Base-by-base conservation (phyloP, 2,329 filamentous ascomycete species). In the Lasiodiplodia sp. region DNA sequence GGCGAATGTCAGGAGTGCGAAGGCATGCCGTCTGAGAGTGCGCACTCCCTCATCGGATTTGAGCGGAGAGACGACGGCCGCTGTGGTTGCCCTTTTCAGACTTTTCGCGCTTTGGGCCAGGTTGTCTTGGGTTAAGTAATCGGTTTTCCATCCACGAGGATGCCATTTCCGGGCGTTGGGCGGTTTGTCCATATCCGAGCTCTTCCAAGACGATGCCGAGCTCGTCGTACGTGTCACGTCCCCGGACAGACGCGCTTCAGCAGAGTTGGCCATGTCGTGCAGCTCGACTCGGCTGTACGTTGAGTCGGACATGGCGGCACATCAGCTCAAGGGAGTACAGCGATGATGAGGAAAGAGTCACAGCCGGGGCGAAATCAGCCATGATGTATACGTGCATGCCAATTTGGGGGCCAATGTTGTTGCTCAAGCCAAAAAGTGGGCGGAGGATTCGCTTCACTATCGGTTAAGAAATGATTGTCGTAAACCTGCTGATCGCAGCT, bases 261-360 rank as follows among this genome's bases (percentile, higher is more conserved):
- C 14, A 1, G 40, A 34, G 44, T 49, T 28, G 7, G 10, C 57
- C 21, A 63, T 8, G 10, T 63, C 58, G 23, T 34, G 38, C 58
- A 62, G 25, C 38, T 47, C 44, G 16, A 63, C n/a, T 8, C 21
- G 40, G 18, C 58, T 49, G 58, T 63, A 63, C 3, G 25, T 37
- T 18, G 44, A 18, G 37, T 63, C 18, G n/a, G 58, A 51, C 58
- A 51, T 63, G 44, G 23, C 28, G 40, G 21, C 44, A n/a, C 18
- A 25, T 23, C 11, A 34, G 23, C 23, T 23, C 23, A 23, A 23
- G 23, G 23, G 23, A 23, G 23, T 23, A 23, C 23, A 23, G 23
- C 23, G 23, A 23, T 25, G 28, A 28, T 4, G 4, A 28, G 28
- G 6, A 28, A 4, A 28, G 28, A 28, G 28, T 28, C 28, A 28